These are phyloP conservation scores for Austroboletus festivus DNA, from an alignment of 768 basidiomycete species.

Conservation along the genomic window DNA sequence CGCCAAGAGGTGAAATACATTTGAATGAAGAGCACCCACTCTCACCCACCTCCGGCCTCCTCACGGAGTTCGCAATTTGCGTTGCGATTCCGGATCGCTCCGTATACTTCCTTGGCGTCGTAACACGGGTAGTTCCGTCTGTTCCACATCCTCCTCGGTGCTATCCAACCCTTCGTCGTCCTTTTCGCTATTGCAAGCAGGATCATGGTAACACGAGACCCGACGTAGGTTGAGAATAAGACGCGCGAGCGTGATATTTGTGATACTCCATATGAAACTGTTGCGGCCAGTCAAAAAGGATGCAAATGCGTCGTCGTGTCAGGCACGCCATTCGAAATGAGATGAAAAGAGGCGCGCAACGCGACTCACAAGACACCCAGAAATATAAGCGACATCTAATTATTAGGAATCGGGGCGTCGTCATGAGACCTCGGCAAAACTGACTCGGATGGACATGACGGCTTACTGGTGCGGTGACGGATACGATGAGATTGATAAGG, in stretches of 20 bases:
- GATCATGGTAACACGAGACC: neutral
- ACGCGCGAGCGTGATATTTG: constrained; percentile 31
- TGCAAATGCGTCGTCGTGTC: neutral
- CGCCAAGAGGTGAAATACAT: too few relatives aligned
- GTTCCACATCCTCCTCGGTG: neutral
- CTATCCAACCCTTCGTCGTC: neutral
- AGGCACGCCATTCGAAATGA: neutral
- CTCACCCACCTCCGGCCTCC: neutral
- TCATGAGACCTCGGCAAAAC: neutral
- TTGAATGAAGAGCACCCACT: too few relatives aligned
- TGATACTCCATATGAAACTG: constrained; percentile 38
- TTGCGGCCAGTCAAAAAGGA: too few relatives aligned
- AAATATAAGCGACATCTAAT: constrained; percentile 17
- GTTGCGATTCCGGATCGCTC: neutral
- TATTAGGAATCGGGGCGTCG: neutral
- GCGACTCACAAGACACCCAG: constrained; percentile 25
- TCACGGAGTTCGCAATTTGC: too few relatives aligned
- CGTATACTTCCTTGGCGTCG: neutral
- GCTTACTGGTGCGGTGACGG: constrained; percentile 23
- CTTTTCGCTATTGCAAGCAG: neutral
- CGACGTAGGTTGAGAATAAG: constrained; percentile 35
- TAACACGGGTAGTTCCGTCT: constrained; percentile 5
- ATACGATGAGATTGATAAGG: constrained; percentile 22
- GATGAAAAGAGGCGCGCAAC: neutral
- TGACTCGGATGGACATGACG: neutral